Evolutionary conservation across 768 basidiomycete genomes (phyloP).

Genomic region (Megacollybia marginata): DNA sequence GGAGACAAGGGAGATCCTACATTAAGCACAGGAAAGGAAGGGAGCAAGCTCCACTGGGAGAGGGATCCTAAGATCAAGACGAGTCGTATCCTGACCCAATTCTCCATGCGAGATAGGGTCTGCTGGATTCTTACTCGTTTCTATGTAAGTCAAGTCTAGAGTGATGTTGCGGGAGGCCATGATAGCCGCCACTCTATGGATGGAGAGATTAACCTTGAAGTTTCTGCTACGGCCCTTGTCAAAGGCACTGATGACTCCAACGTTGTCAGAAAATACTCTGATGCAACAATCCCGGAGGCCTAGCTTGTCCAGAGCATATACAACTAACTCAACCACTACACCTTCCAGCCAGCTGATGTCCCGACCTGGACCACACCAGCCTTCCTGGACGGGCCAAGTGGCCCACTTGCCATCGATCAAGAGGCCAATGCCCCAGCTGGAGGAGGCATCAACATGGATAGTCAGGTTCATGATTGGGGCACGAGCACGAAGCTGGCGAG

Average conservation of each 20-base stretch:
- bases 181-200: slow-evolving; percentile 1
- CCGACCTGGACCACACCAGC: slow-evolving; percentile 4
- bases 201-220: too few relatives aligned
- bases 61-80: neutral
- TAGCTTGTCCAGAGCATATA: slow-evolving; percentile 2
- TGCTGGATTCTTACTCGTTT: slow-evolving; percentile 11
- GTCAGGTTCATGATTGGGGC: slow-evolving; percentile 10
- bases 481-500: slow-evolving; percentile 6
- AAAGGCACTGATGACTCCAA: slow-evolving; percentile 9
- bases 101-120: slow-evolving; percentile 14
- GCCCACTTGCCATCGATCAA: slow-evolving; percentile 4
- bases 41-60: slow-evolving; percentile 1
- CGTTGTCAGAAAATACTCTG: too few relatives aligned
- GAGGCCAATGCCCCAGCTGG: slow-evolving; percentile 18
- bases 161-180: slow-evolving; percentile 4
- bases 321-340: too few relatives aligned
- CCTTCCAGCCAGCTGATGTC: too few relatives aligned
- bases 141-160: slow-evolving; percentile 7
- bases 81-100: neutral
- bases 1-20: neutral
- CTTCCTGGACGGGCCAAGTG: slow-evolving; percentile 2
- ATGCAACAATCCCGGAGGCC: too few relatives aligned
- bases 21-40: slow-evolving; percentile 2
- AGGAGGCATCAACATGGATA: slow-evolving; percentile 23
- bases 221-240: too few relatives aligned